Percentiles rank a stretch among this genome's conserved stretches.
These are phyloP conservation scores for Penicillium maclennaniae DNA, from an alignment of 495 filamentous ascomycete species.

Conservation along the genomic window DNA sequence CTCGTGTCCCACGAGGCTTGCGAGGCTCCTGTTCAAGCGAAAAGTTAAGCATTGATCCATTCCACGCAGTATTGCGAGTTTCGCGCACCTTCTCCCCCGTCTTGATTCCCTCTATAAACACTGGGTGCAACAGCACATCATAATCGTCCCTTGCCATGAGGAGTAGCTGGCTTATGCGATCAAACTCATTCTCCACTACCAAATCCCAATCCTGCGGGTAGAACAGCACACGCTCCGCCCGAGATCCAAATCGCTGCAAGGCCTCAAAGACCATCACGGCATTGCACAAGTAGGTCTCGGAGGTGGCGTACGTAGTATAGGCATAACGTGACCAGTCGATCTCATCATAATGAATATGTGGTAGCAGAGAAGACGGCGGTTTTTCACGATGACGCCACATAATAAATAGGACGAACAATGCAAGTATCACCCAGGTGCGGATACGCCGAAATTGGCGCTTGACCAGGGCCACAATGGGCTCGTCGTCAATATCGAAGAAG, in stretches of 20 bases:
- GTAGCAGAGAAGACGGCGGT: slow-evolving; percentile 21
- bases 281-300: slow-evolving; percentile 67
- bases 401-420: slow-evolving; percentile 29
- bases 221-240: slow-evolving; percentile 63
- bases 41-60: not conserved
- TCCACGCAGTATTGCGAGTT: not conserved
- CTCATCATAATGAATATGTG: slow-evolving; percentile 38
- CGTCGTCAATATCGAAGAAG: slow-evolving; percentile 45
- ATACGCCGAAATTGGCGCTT: slow-evolving; percentile 37
- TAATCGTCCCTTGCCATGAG: slow-evolving; percentile 57
- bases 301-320: slow-evolving; percentile 70
- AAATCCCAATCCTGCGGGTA: slow-evolving; percentile 58
- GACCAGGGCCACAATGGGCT: slow-evolving; percentile 26
- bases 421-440: slow-evolving; percentile 36
- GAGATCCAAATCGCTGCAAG: slow-evolving; percentile 55
- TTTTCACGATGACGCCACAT: slow-evolving; percentile 27
- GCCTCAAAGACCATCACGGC: slow-evolving; percentile 71
- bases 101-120: slow-evolving; percentile 50
- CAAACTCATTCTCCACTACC: slow-evolving; percentile 30
- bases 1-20: slow-evolving; percentile 55
- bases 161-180: slow-evolving; percentile 53
- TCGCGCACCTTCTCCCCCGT: slow-evolving; percentile 36
- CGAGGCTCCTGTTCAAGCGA: slow-evolving; percentile 10
- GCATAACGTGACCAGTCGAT: slow-evolving; percentile 62
- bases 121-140: slow-evolving; percentile 56